These are phyloP conservation scores for Salisapilia sapeloensis DNA, from an alignment of 352 stramenopile genomes.

Conservation along the genomic window DNA sequence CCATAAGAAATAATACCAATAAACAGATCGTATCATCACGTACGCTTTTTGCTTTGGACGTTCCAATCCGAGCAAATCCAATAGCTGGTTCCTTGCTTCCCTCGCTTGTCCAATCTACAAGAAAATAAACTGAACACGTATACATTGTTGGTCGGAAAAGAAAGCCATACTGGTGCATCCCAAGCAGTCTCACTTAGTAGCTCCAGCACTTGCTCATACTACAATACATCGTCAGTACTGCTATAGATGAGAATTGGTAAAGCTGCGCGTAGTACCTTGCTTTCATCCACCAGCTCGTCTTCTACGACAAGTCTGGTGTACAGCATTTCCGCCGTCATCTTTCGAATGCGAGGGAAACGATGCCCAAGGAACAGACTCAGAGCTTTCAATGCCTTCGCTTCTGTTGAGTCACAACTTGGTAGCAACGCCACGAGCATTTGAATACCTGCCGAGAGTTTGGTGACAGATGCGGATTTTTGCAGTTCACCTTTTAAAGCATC, in stretches of 20 bases:
- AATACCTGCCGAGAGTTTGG: constrained; percentile 52
- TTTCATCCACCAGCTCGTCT: constrained; percentile 44
- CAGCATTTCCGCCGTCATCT: constrained; percentile 62
- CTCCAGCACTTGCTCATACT: constrained; percentile 61
- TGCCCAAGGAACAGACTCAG: constrained; percentile 66
- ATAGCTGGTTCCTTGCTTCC: constrained; percentile 31
- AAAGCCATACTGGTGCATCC: constrained; percentile 41
- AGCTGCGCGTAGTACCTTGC: constrained; percentile 18
- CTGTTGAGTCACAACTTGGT: constrained; percentile 32
- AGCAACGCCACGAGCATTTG: constrained; percentile 57
- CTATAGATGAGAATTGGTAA: background rate
- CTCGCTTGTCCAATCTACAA: constrained; percentile 29
- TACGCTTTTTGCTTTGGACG: constrained; percentile 38
- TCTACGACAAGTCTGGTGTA: constrained; percentile 68
- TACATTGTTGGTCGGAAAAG: background rate
- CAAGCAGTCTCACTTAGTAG: constrained; percentile 66
- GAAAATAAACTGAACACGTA: constrained; percentile 1
- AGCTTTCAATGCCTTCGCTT: constrained; percentile 38
- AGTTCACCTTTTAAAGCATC: constrained; percentile 49
- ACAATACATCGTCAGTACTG: constrained; percentile 1
- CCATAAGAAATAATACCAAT: background rate
- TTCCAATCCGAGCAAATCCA: constrained; percentile 47
- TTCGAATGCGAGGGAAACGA: constrained; percentile 75
- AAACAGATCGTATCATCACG: constrained; percentile 4
- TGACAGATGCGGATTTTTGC: constrained; percentile 28